phyloP scores from a whole-genome alignment of 352 stramenopile species.

The Achlya hypogyna region DNA sequence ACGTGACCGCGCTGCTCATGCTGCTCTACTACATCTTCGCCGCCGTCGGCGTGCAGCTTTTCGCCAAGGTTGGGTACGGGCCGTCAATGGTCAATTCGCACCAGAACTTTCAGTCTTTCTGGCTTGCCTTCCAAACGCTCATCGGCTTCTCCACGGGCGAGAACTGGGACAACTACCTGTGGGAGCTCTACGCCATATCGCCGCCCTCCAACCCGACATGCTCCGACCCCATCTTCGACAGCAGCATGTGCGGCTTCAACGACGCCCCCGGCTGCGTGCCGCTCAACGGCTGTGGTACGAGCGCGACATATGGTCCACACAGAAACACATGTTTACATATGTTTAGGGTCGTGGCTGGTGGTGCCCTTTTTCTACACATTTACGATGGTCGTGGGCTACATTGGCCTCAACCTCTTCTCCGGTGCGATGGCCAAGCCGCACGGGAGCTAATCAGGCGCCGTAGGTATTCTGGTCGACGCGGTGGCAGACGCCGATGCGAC shows the following conservation, averaged over 20 bases:
- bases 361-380: slow-evolving; percentile 85
- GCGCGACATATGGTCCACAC: slow-evolving; percentile 41
- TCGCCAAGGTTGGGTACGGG: slow-evolving; percentile 71
- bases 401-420: slow-evolving; percentile 83
- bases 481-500: slow-evolving; percentile 87
- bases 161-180: slow-evolving; percentile 90
- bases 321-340: slow-evolving; percentile 53
- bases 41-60: slow-evolving; percentile 89
- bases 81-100: slow-evolving; percentile 71
- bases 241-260: slow-evolving; percentile 63
- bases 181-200: slow-evolving; percentile 41
- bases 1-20: slow-evolving; percentile 87
- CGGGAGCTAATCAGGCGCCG: slow-evolving; percentile 25
- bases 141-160: slow-evolving; percentile 88
- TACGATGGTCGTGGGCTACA: slow-evolving; percentile 88
- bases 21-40: slow-evolving; percentile 92
- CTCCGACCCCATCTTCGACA: slow-evolving; percentile 49
- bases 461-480: slow-evolving; percentile 88
- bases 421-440: slow-evolving; percentile 28
- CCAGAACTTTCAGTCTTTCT: slow-evolving; percentile 89
- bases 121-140: slow-evolving; percentile 84
- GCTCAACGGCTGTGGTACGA: slow-evolving; percentile 70
- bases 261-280: slow-evolving; percentile 41
- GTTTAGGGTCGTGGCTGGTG: slow-evolving; percentile 38
- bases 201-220: slow-evolving; percentile 31